Percentiles rank a stretch among this genome's conserved stretches.
Conservation (phyloP, 2,329 filamentous ascomycete species). For the Diaporthe longicolla region DNA sequence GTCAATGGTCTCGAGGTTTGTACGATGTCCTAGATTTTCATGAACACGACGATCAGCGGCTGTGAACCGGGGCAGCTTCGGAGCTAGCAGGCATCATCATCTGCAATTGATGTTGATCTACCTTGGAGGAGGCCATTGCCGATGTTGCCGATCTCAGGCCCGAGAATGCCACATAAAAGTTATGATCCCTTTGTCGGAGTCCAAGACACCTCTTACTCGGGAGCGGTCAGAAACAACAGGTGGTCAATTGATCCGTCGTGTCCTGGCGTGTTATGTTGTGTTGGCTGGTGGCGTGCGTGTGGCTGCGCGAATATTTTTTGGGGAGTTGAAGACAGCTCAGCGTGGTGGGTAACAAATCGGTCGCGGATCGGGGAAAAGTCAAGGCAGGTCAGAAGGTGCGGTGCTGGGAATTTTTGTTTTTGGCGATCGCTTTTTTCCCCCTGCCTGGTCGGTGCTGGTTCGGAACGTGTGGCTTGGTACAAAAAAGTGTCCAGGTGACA, state of each 20-base stretch:
- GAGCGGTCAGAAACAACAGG: constrained; percentile 41
- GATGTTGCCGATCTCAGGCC: constrained; percentile 49
- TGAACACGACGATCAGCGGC: constrained; percentile 55
- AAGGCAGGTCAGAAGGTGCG: constrained; percentile 11
- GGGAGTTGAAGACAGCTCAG: constrained; percentile 27
- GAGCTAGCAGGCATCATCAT: constrained; percentile 46
- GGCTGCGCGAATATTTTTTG: constrained; percentile 23
- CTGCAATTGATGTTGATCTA: constrained; percentile 53
- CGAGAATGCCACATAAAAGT: constrained; percentile 47
- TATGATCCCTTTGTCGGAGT: constrained; percentile 19
- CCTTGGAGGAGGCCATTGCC: constrained; percentile 75
- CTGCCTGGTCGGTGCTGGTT: constrained; percentile 25
- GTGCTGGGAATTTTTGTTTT: constrained; percentile 37
- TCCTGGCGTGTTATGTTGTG: constrained; percentile 15
- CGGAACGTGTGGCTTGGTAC: constrained; percentile 37
- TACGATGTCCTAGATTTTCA: constrained; percentile 69
- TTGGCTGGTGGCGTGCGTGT: constrained; percentile 2
- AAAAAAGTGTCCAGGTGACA: constrained; percentile 37
- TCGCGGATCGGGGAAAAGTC: constrained; percentile 29
- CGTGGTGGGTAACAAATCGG: constrained; percentile 21
- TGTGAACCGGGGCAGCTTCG: constrained; percentile 48
- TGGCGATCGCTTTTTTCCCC: constrained; percentile 29
- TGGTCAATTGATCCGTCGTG: background rate
- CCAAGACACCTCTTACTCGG: constrained; percentile 14
- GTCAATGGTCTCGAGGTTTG: constrained; percentile 77